These are phyloP conservation scores for Acarospora socialis DNA, from an alignment of 2,329 filamentous ascomycete species.

Conservation along the genomic window DNA sequence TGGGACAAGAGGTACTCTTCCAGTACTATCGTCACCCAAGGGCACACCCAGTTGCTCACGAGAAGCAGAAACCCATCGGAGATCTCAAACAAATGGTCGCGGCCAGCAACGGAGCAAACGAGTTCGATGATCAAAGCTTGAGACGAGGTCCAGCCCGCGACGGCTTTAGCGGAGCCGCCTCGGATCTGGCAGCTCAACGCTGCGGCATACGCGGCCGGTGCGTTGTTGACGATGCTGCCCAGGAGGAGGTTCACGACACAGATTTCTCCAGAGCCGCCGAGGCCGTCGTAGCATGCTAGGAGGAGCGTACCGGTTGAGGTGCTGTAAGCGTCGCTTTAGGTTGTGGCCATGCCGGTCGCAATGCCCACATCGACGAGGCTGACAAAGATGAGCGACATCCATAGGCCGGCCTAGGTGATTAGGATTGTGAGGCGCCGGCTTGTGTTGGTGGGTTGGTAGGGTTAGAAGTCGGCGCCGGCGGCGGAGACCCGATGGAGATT, in stretches of 20 bases:
- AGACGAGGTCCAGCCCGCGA: conserved; percentile 31
- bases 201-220: conserved; percentile 31
- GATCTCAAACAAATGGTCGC: conserved; percentile 29
- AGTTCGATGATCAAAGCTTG: conserved; percentile 29
- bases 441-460: conserved; percentile 28
- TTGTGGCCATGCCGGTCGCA: conserved; percentile 22
- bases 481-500: conserved; percentile 19
- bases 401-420: conserved; percentile 25
- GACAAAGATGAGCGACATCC: conserved; percentile 22
- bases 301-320: conserved; percentile 25
- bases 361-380: conserved; percentile 29
- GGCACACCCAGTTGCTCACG: conserved; percentile 33
- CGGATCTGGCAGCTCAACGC: conserved; percentile 31
- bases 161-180: conserved; percentile 22
- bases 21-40: conserved; percentile 29
- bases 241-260: conserved; percentile 30
- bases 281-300: conserved; percentile 24
- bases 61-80: conserved; percentile 32
- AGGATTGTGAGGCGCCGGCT: conserved; percentile 24
- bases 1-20: conserved; percentile 31
- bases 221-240: conserved; percentile 30
- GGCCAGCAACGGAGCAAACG: conserved; percentile 30
- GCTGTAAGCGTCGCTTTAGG: conserved; percentile 21
- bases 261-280: conserved; percentile 30
- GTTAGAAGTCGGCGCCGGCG: conserved; percentile 29